phyloP scores from a whole-genome alignment of 179 eudicot genomes.

The Spinacia oleracea region DNA sequence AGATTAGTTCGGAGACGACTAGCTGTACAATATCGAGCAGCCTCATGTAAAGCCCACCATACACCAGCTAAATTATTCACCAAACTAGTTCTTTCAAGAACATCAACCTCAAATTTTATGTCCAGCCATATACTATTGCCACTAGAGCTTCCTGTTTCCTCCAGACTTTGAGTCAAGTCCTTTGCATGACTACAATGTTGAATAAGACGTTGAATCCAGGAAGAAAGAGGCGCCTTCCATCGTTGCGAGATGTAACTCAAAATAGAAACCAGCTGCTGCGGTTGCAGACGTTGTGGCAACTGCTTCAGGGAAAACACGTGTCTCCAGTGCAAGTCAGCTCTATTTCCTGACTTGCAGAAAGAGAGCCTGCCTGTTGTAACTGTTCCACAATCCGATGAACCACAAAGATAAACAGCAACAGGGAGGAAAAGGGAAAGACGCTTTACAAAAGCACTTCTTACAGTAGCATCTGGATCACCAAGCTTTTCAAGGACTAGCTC shows the following conservation, averaged over 20 bases:
- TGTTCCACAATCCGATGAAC: conserved; percentile 54
- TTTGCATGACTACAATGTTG: conserved; percentile 60
- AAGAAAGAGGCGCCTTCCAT: conserved; percentile 96
- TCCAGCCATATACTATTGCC: conserved; percentile 58
- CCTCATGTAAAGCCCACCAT: conserved; percentile 99
- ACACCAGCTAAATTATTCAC: conserved; percentile 87
- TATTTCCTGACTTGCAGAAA: conserved; percentile 36
- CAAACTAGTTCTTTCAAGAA: conserved; percentile 60
- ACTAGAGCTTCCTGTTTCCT: conserved; percentile 49
- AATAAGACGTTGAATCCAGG: conserved; percentile 92
- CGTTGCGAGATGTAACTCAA: conserved; percentile 95
- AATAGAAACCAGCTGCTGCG: conserved; percentile 93
- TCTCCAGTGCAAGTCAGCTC: conserved; percentile 70
- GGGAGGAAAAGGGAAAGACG: conserved; percentile 73
- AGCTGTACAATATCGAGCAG: conserved; percentile 90
- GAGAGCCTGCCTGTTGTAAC: conserved; percentile 34
- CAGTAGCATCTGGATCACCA: conserved; percentile 73
- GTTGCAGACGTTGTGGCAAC: conserved; percentile 81
- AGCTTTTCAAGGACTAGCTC: conserved; percentile 78
- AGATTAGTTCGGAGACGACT: conserved; percentile 97
- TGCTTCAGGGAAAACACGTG: conserved; percentile 87
- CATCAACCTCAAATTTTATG: conserved; percentile 52
- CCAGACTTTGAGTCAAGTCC: conserved; percentile 46
- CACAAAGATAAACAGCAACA: conserved; percentile 57
- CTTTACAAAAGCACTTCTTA: conserved; percentile 57